phyloP scores from a whole-genome alignment of 1,284 basidiomycete genomes.

The Malassezia furfur region DNA sequence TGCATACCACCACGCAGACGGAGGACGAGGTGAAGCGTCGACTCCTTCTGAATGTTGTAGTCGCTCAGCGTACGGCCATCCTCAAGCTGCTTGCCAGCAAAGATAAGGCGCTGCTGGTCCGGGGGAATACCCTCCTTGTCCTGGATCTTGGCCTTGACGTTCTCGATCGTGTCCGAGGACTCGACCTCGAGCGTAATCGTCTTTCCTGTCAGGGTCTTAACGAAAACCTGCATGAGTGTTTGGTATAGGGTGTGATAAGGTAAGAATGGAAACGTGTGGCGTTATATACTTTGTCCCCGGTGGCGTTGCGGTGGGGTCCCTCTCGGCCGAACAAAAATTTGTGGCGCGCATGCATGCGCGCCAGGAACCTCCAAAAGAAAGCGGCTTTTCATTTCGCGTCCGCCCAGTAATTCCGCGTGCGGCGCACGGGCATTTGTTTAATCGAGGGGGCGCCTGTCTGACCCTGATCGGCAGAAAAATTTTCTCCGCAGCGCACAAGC shows the following conservation, averaged over 20 bases:
- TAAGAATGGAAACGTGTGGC: not conserved
- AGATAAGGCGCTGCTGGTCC: conserved; percentile 94
- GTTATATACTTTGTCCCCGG: not conserved
- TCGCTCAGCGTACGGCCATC: conserved; percentile 51
- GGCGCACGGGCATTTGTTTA: too few species aligned
- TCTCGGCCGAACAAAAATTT: conserved; percentile 8
- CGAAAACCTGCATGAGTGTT: conserved; percentile 44
- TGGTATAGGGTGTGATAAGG: not conserved
- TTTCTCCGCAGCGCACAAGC: too few species aligned
- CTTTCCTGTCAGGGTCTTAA: conserved; percentile 80
- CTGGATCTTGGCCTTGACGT: conserved; percentile 55
- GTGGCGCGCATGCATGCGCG: not conserved
- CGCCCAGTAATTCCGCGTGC: too few species aligned
- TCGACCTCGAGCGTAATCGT: conserved; percentile 91
- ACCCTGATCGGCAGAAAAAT: not conserved
- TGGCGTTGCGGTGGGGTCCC: not conserved
- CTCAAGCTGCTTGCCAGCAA: conserved; percentile 88
- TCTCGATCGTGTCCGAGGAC: conserved; percentile 84
- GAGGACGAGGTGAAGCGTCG: conserved; percentile 43
- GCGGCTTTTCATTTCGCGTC: not conserved
- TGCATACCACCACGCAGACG: conserved; percentile 56
- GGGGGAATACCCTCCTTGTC: conserved; percentile 68
- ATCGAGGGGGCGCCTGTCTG: too few species aligned
- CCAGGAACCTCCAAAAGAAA: not conserved
- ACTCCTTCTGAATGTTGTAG: conserved; percentile 71